Conservation (phyloP, 2,329 filamentous ascomycete species). For the Graphiopsis chlorocephala region DNA sequence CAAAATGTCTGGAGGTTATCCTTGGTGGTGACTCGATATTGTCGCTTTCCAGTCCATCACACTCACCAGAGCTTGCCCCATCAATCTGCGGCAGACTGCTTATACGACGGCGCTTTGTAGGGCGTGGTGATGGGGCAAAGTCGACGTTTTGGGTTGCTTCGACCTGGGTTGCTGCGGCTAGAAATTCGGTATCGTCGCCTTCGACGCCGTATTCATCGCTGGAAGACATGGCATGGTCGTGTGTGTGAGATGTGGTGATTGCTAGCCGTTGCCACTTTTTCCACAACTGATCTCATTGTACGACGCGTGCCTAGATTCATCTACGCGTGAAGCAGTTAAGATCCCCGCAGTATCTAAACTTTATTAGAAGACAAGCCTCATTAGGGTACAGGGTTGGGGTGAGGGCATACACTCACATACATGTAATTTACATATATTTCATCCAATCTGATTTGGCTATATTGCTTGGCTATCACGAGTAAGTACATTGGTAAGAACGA, state of each 20-base stretch:
- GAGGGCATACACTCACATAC: not conserved
- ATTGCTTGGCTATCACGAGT: not conserved
- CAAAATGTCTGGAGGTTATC: not conserved
- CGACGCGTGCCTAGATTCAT: not conserved
- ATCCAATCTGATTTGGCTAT: not conserved
- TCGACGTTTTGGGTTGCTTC: constrained; percentile 29
- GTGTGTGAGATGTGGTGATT: not conserved
- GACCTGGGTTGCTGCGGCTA: constrained; percentile 32
- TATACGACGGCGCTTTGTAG: constrained; percentile 31
- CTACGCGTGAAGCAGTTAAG: not conserved
- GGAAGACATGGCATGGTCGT: constrained; percentile 25
- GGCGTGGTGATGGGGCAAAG: constrained; percentile 34
- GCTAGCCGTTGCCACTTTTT: not conserved
- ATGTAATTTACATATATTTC: too few species aligned
- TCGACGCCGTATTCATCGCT: constrained; percentile 35
- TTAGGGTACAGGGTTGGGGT: not conserved
- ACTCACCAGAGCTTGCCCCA: constrained; percentile 24
- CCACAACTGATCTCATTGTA: not conserved
- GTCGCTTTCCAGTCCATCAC: constrained; percentile 18
- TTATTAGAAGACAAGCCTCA: not conserved
- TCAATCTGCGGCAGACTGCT: constrained; percentile 24
- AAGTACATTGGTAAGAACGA: not conserved
- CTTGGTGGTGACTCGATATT: constrained; percentile 20
- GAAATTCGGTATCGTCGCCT: constrained; percentile 33
- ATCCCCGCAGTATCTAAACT: not conserved